Evolutionary conservation across 2,329 filamentous ascomycete species (phyloP), one percentile per base, ranked within the genome.

Genomic region (Elsinoe arachidis): DNA sequence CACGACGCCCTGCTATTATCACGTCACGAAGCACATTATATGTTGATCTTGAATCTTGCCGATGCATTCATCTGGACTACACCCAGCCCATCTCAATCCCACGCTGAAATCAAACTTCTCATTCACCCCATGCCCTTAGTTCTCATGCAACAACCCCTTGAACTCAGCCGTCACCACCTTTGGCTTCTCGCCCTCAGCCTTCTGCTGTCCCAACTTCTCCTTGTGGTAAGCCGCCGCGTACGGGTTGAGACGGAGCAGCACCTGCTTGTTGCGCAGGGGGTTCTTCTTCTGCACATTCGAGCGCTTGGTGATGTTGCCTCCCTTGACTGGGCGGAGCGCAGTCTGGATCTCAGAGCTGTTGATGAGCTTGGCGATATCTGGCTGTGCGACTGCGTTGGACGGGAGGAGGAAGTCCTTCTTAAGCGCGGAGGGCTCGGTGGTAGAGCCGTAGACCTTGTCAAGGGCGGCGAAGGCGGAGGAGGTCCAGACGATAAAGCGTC

Each of bases 331-430:
- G 69, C 88, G 86, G 72, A 99, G 85, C 60, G 96, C 92, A 77
- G 86, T 88, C 86, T 99, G 93, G 76, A 97, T 87, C 81, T 99
- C 93, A 72, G 89, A 90, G 72, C 87, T 92, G 90, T 99, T 99
- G 87, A 99, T 99, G 73, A 99, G 84, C 78, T 95, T 93, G 79
- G 84, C 85, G 69, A 99, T 86, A 73, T 99, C 93, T 73, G 93
- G 85, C 83, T 99, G 92, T 71, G 87, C 83, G 74, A 99, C 88
- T 68, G 95, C 76, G 81, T 92, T 91, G 71, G 87, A 87, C 65
- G 93, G 93, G 67, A 99, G 86, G 72, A 96, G 83, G 88, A 93
- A 99, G 84, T 99, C 92, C 82, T 93, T 95, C 90, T 99, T 99
- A 73, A 95, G 86, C 64, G 87, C 86, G 51, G 91, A 92, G 67